Conservation (phyloP, 495 filamentous ascomycete genomes). For the Daldinia caldariorum region DNA sequence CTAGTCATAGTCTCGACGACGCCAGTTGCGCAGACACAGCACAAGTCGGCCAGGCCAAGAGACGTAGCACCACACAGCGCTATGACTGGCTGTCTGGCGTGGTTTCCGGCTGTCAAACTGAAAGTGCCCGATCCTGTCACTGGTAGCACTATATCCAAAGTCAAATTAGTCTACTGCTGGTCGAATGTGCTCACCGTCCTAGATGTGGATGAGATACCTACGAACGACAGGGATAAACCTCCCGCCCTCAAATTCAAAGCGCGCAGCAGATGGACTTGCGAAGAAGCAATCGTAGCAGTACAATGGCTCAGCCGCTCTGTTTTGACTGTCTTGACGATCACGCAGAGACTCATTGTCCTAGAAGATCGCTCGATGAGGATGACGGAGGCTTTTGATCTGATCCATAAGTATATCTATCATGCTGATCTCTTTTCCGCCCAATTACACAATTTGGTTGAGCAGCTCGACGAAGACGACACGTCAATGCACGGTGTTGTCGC, state of each 20-base stretch:
- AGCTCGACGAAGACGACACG: conserved; percentile 84
- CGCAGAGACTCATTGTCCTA: conserved; percentile 88
- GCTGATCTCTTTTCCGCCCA: conserved; percentile 86
- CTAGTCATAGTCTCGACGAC: conserved; percentile 97
- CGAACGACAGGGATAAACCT: conserved; percentile 74
- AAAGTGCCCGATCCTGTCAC: conserved; percentile 73
- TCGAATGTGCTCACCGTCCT: conserved; percentile 93
- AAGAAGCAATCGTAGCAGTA: conserved; percentile 95
- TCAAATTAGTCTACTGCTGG: conserved; percentile 98
- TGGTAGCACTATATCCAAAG: conserved; percentile 68
- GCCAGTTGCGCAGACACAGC: conserved; percentile 92
- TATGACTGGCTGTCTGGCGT: conserved; percentile 92
- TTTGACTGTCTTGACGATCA: conserved; percentile 88
- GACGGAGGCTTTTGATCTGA: conserved; percentile 92
- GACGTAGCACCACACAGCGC: conserved; percentile 88
- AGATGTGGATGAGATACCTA: conserved; percentile 79
- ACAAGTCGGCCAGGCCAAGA: conserved; percentile 89
- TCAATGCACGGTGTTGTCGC: conserved; percentile 96
- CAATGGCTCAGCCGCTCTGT: conserved; percentile 98
- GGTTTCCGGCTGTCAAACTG: conserved; percentile 95
- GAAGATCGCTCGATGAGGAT: conserved; percentile 88
- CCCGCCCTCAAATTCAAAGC: conserved; percentile 81
- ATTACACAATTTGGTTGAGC: conserved; percentile 83
- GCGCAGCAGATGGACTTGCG: conserved; percentile 89
- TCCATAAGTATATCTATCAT: conserved; percentile 92